phyloP scores from a whole-genome alignment of 164 flowering plant genomes.

The Aristolochia contorta region DNA sequence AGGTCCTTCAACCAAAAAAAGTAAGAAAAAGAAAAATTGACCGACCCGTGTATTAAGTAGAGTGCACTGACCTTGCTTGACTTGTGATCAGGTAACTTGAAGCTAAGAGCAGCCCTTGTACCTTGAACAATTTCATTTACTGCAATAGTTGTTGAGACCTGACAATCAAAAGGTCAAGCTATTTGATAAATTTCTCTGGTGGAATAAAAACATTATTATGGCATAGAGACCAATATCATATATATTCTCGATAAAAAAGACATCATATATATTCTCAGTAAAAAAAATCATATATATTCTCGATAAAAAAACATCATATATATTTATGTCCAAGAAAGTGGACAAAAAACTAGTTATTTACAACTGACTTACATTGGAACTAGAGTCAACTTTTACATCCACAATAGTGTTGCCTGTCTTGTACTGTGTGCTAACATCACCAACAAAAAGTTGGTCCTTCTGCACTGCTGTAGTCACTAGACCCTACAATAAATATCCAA shows the following conservation, averaged over 20 bases:
- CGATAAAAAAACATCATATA: no score
- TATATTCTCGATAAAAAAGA: no score
- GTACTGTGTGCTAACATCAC: conserved; percentile 51
- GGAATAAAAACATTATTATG: no score
- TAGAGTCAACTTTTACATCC: conserved; percentile 66
- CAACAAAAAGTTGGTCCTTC: conserved; percentile 50
- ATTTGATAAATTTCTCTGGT: no score
- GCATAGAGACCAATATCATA: no score
- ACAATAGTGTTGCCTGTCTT: conserved; percentile 45
- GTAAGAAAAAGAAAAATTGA: neutral
- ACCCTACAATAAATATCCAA: conserved; percentile 26
- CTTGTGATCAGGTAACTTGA: conserved; percentile 69
- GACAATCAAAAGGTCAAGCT: conserved; percentile 7
- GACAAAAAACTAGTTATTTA: neutral
- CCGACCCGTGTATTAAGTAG: neutral
- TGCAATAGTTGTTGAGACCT: conserved; percentile 66
- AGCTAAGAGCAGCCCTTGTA: conserved; percentile 42
- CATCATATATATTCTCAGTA: no score
- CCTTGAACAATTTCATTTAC: conserved; percentile 33
- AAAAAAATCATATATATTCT: no score
- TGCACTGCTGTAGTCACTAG: conserved; percentile 57
- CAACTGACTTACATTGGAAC: conserved; percentile 48
- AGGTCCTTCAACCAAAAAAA: neutral
- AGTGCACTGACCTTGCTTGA: conserved; percentile 54
- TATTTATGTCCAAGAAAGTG: no score